Evolutionary conservation across 2,329 filamentous ascomycete genomes (phyloP), one percentile per base, ranked within the genome.

Genomic region (Cladosporium halotolerans): DNA sequence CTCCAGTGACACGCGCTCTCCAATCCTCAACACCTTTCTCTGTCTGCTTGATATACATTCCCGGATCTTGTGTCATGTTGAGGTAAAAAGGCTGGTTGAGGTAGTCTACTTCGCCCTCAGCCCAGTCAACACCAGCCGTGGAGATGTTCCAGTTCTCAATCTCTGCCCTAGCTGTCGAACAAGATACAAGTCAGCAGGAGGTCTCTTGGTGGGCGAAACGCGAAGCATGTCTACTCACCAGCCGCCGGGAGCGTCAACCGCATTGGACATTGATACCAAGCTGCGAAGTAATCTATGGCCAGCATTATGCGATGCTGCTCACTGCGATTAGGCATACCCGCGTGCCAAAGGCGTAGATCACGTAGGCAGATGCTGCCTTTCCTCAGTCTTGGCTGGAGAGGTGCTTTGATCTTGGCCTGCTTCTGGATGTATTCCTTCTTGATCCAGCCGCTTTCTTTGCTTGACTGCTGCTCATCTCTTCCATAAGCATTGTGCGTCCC

Each of bases 311-410:
- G 64, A 16, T 72, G 69, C 3, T 71, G 65, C 11, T 68, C 56
- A 2, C 68, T 69, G 40, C 62, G 57, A 62, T 78, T 79, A n/a
- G 75, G 73, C 67, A 73, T 75, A 0, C 76, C 75, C 7, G 73
- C 74, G 65, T 78, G 76, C 75, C 75, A 78, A 32, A 79, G 65
- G 3, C 75, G 64, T 45, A 78, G 62, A 56, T 78, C 75, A 5
- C 75, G 68, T 41, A 78, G 67, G 38, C 76, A 60, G 19, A 79
- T 63, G 23, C 70, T 71, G 0, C 75, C 76, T 52, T 74, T 74
- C 18, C 68, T 70, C 8, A 77, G 65, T 4, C 52, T 59, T 0
- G 70, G 70, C 62, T 75, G 73, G 5, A 73, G 55, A 0, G 70
- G 70, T 3, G 69, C 69, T 11, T 60, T 58, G 3, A 68, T 55